Evolutionary conservation across 306 rosid species (phyloP).

Genomic region (Acacia crassicarpa): DNA sequence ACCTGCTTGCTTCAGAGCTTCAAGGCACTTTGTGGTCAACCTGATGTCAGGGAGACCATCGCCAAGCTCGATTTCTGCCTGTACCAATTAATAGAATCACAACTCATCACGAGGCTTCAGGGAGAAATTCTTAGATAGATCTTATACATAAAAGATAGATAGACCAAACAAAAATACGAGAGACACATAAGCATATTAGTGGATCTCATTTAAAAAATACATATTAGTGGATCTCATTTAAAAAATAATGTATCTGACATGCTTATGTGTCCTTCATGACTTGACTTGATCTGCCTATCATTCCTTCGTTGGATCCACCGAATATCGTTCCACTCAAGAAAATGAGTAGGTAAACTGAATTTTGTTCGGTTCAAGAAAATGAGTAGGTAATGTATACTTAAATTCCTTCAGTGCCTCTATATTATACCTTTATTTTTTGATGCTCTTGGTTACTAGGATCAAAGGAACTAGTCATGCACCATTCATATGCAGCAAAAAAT

Average conservation of each 20-base stretch:
- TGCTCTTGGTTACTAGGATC: slow-evolving; percentile 70
- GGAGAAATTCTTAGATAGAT: neutral
- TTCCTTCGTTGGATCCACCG: neutral
- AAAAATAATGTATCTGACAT: neutral
- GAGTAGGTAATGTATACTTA: neutral
- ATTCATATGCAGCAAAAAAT: slow-evolving; percentile 83
- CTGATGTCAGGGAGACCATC: slow-evolving; percentile 89
- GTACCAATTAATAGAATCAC: slow-evolving; percentile 11
- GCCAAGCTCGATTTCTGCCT: slow-evolving; percentile 87
- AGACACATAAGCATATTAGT: neutral
- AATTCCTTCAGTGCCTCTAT: neutral
- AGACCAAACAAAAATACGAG: neutral
- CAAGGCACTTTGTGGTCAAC: slow-evolving; percentile 64
- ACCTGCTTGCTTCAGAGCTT: slow-evolving; percentile 83
- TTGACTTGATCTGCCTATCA: neutral
- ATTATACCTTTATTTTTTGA: slow-evolving; percentile 64
- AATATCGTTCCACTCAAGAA: neutral
- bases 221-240: neutral
- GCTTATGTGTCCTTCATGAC: neutral
- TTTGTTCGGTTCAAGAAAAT: neutral
- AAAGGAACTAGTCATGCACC: slow-evolving; percentile 85
- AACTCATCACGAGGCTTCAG: neutral
- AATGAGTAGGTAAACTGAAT: neutral
- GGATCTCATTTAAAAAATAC: neutral
- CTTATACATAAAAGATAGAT: neutral